A percentile compares a stretch with the other conserved stretches of the same genome.
Conservation (phyloP, 202 grass and related monocot genomes). For the Brachypodium distachyon region DNA sequence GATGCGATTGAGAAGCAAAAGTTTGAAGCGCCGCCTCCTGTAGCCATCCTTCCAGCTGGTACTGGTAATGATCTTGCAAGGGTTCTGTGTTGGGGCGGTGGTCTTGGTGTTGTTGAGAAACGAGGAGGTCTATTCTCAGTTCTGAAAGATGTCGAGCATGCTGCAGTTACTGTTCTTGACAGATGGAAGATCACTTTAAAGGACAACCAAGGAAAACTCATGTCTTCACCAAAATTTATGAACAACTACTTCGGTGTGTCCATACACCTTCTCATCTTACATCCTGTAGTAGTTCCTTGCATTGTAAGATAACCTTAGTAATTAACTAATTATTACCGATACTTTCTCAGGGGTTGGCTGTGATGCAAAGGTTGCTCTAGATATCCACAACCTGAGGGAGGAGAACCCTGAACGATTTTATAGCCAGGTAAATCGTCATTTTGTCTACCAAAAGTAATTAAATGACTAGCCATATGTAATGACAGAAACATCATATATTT, state of each 20-base stretch:
- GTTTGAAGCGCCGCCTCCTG: slow-evolving; percentile 62
- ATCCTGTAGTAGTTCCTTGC: not conserved
- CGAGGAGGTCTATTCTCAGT: slow-evolving; percentile 68
- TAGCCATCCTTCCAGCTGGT: slow-evolving; percentile 47
- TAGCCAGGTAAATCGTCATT: slow-evolving; percentile 57
- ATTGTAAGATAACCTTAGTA: slow-evolving; percentile 5
- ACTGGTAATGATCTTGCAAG: slow-evolving; percentile 95
- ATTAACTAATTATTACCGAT: not conserved
- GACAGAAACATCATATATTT: not conserved
- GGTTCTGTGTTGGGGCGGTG: slow-evolving; percentile 69
- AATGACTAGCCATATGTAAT: not conserved
- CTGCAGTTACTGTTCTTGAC: slow-evolving; percentile 89
- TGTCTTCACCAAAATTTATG: slow-evolving; percentile 55
- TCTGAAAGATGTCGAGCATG: slow-evolving; percentile 74
- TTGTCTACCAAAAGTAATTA: not conserved
- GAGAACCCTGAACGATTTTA: slow-evolving; percentile 95
- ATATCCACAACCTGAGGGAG: slow-evolving; percentile 94
- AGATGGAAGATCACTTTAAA: slow-evolving; percentile 79
- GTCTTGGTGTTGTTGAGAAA: slow-evolving; percentile 49
- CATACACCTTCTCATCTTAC: not conserved
- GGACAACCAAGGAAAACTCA: slow-evolving; percentile 44
- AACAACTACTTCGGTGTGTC: slow-evolving; percentile 90
- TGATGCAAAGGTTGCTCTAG: slow-evolving; percentile 97
- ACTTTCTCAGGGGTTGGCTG: slow-evolving; percentile 77
- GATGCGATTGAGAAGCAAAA: slow-evolving; percentile 87